A percentile compares a stretch with the other conserved stretches of the same genome.
These are phyloP conservation scores for Penicillium sp. DNA, from an alignment of 2,329 filamentous ascomycete genomes.

Conservation along the genomic window DNA sequence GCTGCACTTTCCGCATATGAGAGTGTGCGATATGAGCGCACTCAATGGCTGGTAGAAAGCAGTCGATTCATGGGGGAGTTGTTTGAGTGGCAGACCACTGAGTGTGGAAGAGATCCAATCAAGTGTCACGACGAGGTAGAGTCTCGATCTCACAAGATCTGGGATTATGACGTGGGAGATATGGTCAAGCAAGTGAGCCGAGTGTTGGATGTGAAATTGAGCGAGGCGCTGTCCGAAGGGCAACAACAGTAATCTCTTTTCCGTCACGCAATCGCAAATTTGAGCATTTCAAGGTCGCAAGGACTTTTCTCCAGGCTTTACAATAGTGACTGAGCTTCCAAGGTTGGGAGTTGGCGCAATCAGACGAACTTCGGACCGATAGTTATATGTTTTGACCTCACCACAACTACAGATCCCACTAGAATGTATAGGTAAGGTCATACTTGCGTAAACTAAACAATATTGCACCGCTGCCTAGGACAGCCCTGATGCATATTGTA, in stretches of 20 bases:
- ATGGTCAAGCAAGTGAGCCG: slow-evolving; percentile 27
- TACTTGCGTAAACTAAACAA: too few species aligned
- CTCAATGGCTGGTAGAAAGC: slow-evolving; percentile 48
- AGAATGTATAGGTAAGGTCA: too few species aligned
- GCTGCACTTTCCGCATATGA: slow-evolving; percentile 45
- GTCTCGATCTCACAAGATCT: slow-evolving; percentile 37
- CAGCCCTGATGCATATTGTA: too few species aligned
- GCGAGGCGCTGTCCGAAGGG: not conserved
- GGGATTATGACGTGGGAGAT: slow-evolving; percentile 40
- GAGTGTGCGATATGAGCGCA: slow-evolving; percentile 41
- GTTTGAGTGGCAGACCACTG: slow-evolving; percentile 21
- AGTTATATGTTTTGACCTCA: too few species aligned
- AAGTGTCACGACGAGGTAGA: slow-evolving; percentile 44
- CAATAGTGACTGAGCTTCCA: too few species aligned
- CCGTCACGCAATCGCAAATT: too few species aligned
- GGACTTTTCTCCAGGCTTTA: too few species aligned
- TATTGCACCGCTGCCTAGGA: too few species aligned
- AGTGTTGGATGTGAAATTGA: not conserved
- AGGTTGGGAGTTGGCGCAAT: too few species aligned
- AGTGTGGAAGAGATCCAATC: slow-evolving; percentile 35
- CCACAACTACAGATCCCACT: too few species aligned
- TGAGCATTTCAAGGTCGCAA: too few species aligned
- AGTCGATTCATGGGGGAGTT: slow-evolving; percentile 32
- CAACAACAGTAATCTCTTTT: not conserved
- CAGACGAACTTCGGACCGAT: too few species aligned